Evolutionary conservation across 306 rosid species (phyloP), one percentile per base, ranked within the genome.

Genomic region (Dicorynia guianensis): DNA sequence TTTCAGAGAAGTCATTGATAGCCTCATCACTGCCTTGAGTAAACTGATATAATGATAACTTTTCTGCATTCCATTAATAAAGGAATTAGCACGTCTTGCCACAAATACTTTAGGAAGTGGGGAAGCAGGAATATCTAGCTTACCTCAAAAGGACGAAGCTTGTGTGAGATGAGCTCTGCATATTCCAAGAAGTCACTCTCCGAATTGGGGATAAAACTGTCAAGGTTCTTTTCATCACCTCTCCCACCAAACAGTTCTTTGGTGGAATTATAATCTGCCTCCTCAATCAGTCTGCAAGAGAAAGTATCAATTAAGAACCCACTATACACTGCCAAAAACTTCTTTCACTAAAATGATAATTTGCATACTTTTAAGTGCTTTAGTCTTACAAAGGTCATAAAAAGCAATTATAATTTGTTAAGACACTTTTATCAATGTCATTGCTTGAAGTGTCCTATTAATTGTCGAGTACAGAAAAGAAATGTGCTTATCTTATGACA

Each of bases 181-280:
- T 95, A 95, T 75, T 95, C 99, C 84, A 75, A 11, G 80, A 95
- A 95, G 75, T 92, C 99, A 77, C 81, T 84, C 77, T 92, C 97
- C 36, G 99, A 90, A 78, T 87, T 92, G 2, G 99, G 99, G 81
- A 95, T 92, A 64, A 95, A 95, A 72, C 84, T 87, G 52, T 95
- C 99, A 19, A 95, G 76, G 74, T 83, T 90, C 86, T 89, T 95
- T 36, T 95, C 97, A 33, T 89, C 93, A 20, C 66, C 76, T 55
- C 36, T 76, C 66, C 82, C 79, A 40, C 83, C 79, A 87, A 95
- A 95, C 58, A 95, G 82, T 54, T 95, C 97, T 75, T 91, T 83
- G 30, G 99, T 95, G 42, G 97, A 75, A 76, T 81, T 89, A 34
- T 83, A 95, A 76, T 95, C 99, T 39, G 97, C 97, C 82, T 92